phyloP scores from a whole-genome alignment of 345 rosid genomes.

The Balakata baccata region DNA sequence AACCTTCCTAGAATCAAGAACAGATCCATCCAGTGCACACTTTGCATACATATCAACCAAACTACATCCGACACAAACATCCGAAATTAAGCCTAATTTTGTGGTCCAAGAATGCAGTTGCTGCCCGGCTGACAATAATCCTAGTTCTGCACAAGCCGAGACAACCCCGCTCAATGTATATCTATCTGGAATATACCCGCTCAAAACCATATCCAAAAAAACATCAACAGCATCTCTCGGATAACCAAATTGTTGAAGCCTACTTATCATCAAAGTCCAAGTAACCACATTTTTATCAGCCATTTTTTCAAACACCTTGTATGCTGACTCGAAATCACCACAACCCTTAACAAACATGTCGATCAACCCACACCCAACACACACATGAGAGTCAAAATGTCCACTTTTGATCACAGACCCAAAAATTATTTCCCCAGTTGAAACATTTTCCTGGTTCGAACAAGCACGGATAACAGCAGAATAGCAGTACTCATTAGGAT shows the following conservation, averaged over 20 bases:
- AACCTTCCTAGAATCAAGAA: slow-evolving; percentile 52
- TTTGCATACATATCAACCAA: slow-evolving; percentile 76
- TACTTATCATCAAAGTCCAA: slow-evolving; percentile 68
- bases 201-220: slow-evolving; percentile 48
- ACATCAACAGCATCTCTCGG: slow-evolving; percentile 45
- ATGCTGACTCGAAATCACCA: slow-evolving; percentile 42
- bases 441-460: slow-evolving; percentile 32
- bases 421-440: slow-evolving; percentile 40
- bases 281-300: slow-evolving; percentile 50
- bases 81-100: slow-evolving; percentile 43
- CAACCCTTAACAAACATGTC: slow-evolving; percentile 61
- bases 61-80: slow-evolving; percentile 66
- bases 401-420: slow-evolving; percentile 58
- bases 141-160: slow-evolving; percentile 54
- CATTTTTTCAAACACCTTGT: slow-evolving; percentile 61
- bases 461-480: slow-evolving; percentile 60
- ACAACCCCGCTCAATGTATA: slow-evolving; percentile 53
- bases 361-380: slow-evolving; percentile 63
- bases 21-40: slow-evolving; percentile 44
- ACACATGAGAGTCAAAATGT: slow-evolving; percentile 45
- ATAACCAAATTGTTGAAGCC: slow-evolving; percentile 48
- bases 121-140: slow-evolving; percentile 35
- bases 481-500: slow-evolving; percentile 65
- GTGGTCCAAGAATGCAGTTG: slow-evolving; percentile 65
- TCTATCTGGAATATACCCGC: slow-evolving; percentile 49